A percentile compares a stretch with the other conserved stretches of the same genome.
Conservation (phyloP, 2,329 filamentous ascomycete species). For the Sarocladiaceae sp. region DNA sequence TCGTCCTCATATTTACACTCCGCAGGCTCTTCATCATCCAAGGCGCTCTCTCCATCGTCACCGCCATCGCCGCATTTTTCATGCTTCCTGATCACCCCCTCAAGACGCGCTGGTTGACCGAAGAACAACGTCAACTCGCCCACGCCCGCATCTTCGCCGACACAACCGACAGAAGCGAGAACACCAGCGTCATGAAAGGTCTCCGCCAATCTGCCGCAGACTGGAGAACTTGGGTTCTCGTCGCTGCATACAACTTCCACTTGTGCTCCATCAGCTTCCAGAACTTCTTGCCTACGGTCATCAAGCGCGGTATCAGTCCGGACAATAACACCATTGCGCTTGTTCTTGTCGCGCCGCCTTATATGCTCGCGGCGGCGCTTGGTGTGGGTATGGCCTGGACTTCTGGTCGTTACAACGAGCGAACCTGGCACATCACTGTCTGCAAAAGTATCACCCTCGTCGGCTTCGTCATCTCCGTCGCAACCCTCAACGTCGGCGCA, state of each 20-base stretch:
- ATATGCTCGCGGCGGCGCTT: slow-evolving; percentile 36
- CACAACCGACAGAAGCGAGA: slow-evolving; percentile 36
- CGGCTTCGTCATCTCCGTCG: slow-evolving; percentile 56
- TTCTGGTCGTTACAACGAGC: slow-evolving; percentile 35
- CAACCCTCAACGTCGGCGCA: slow-evolving; percentile 47
- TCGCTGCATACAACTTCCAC: slow-evolving; percentile 47
- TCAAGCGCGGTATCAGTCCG: slow-evolving; percentile 23
- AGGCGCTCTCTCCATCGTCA: slow-evolving; percentile 38
- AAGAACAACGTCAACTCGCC: slow-evolving; percentile 39
- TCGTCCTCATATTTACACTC: background rate
- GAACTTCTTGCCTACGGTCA: slow-evolving; percentile 23
- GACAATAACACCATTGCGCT: slow-evolving; percentile 25
- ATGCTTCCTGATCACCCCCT: slow-evolving; percentile 33
- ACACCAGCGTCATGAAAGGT: slow-evolving; percentile 36
- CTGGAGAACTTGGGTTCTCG: slow-evolving; percentile 44
- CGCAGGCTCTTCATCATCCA: slow-evolving; percentile 59
- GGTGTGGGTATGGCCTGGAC: slow-evolving; percentile 35
- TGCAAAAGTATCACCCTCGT: slow-evolving; percentile 51
- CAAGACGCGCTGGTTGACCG: slow-evolving; percentile 36
- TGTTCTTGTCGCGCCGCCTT: slow-evolving; percentile 36
- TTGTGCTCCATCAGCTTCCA: slow-evolving; percentile 44
- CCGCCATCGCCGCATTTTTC: slow-evolving; percentile 23
- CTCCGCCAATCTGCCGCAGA: slow-evolving; percentile 40
- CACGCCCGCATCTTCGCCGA: slow-evolving; percentile 39
- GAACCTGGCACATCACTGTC: slow-evolving; percentile 43